A percentile compares a stretch with the other conserved stretches of the same genome.
Conservation (phyloP, 441 rosid genomes). For the Arabidopsis hybrid region DNA sequence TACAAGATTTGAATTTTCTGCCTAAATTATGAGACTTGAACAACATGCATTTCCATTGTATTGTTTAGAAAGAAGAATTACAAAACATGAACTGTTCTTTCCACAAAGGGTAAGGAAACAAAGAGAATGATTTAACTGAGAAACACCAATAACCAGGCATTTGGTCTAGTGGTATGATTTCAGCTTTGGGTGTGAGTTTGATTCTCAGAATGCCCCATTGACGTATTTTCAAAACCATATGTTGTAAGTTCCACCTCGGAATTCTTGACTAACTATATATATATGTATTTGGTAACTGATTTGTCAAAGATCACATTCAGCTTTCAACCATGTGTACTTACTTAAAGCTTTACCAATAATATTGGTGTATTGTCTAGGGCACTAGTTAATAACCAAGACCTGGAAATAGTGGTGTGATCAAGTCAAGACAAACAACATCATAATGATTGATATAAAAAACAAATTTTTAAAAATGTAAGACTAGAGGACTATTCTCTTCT, state of each 20-base stretch:
- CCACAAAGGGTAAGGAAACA: background rate
- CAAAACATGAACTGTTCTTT: background rate
- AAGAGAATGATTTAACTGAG: background rate
- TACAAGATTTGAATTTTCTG: background rate
- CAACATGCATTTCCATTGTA: background rate
- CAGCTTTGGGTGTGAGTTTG: background rate
- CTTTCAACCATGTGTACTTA: background rate
- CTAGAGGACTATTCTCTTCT: background rate
- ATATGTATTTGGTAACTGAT: background rate
- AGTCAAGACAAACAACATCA: background rate
- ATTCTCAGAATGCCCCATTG: conserved; percentile 15
- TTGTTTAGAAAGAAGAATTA: background rate
- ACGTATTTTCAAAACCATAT: background rate
- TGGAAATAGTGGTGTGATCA: background rate
- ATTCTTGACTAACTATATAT: background rate
- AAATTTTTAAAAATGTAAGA: too few species aligned
- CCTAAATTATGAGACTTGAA: background rate
- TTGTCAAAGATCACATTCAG: background rate
- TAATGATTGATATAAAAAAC: background rate
- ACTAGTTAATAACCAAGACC: background rate
- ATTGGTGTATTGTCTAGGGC: background rate
- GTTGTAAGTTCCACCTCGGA: background rate
- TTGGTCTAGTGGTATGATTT: conserved; percentile 32
- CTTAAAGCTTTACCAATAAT: background rate
- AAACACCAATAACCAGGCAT: background rate